phyloP scores from a whole-genome alignment of 495 filamentous ascomycete genomes.

The Tuber indicum region DNA sequence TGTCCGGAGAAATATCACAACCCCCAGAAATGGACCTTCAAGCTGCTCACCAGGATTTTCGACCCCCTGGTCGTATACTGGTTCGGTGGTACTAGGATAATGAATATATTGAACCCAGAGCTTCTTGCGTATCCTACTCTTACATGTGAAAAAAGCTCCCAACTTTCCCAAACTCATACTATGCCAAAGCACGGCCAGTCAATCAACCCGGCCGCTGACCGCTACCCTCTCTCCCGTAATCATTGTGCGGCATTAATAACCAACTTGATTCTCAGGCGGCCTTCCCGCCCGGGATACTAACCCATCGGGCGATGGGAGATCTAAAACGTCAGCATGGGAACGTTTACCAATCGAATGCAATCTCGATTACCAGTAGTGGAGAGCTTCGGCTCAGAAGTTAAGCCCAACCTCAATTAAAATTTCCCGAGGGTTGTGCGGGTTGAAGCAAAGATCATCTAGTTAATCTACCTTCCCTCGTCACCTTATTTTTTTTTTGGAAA shows the following conservation, averaged over 20 bases:
- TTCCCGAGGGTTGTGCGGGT: neutral
- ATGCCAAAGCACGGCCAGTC: neutral
- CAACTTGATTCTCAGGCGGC: neutral
- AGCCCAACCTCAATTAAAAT: neutral
- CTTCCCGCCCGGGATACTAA: neutral
- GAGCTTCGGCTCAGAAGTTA: neutral
- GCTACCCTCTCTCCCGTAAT: no score
- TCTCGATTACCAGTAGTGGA: no score
- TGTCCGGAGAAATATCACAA: neutral
- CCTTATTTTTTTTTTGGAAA: neutral
- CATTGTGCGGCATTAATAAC: neutral
- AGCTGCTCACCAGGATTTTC: neutral
- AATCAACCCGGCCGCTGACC: no score
- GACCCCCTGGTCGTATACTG: no score
- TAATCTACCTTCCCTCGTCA: neutral
- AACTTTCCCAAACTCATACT: no score
- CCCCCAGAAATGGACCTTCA: neutral
- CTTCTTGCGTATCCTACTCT: neutral
- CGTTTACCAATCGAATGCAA: no score
- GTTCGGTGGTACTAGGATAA: no score
- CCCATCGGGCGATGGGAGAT: neutral
- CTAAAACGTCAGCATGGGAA: neutral
- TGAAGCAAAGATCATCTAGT: neutral
- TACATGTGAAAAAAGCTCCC: no score
- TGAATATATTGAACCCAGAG: neutral